Evolutionary conservation across 164 flowering plant species (phyloP), one percentile per base, ranked within the genome.

Genomic region (Aristolochia californica): DNA sequence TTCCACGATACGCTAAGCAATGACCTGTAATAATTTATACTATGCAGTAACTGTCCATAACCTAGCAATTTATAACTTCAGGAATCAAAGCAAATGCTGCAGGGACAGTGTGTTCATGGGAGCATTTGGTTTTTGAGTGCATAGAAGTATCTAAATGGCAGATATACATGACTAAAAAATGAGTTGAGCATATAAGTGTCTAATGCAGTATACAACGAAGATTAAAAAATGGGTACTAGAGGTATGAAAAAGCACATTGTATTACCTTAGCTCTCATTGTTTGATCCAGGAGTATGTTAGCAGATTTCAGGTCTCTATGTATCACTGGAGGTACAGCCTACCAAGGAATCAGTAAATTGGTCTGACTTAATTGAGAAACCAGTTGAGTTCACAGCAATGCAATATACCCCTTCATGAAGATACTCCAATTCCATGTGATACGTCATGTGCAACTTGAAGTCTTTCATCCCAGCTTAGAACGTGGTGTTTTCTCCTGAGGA

Each of bases 321-420:
- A 94, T 75, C 38, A 94, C 96, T 4, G 97, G 93, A 28, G 99
- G 99, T 45, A 83, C 88, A 38, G 99, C 99, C 99, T 94, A 83
- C 66, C 65, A 34, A 55, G 74, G 55, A 8, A 34, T 34, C 45
- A 67, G 66, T 44, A n/a, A 21, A 20, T 27, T 23, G 22, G n/a
- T 62, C 26, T 45, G 45, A 23, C 13, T 21, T 30, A 13, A 13
- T 20, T 20, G 1, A 12, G 17, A 26, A 27, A 0, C 5, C 48
- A 13, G 5, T 13, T 16, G 26, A 58, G 38, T 27, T 56, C 23
- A 40, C 9, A 24, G 56, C 47, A 20, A 24, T 13, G 20, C 14
- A 52, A 59, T 76, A 26, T 82, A 90, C 97, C 86, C 99, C 99
- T 77, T 94, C 99, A 69, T 94, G 99, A 75, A 94, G 97, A 76